phyloP scores from a whole-genome alignment of 441 rosid species.

The Gossypium laxum region DNA sequence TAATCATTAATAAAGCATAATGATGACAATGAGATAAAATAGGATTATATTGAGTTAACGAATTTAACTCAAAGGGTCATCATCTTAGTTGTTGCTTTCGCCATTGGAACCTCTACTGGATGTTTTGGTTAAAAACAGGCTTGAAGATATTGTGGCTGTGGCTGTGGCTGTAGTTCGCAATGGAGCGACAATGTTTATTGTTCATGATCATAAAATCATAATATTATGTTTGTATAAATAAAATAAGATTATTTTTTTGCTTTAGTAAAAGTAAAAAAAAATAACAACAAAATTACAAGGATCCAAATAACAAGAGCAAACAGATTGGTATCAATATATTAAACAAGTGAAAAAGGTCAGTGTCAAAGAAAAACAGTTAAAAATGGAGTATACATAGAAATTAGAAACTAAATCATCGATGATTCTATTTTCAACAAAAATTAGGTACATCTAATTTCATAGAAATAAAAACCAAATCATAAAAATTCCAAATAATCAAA shows the following conservation, averaged over 20 bases:
- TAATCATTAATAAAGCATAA: too few species aligned
- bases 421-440: background rate
- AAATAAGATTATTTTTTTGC: background rate
- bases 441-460: background rate
- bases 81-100: too few species aligned
- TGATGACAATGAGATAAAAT: too few species aligned
- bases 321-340: background rate
- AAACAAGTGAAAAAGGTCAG: background rate
- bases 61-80: too few species aligned
- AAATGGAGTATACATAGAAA: background rate
- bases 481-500: background rate
- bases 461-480: background rate
- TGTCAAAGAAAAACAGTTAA: background rate
- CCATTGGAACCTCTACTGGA: too few species aligned
- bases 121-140: too few species aligned
- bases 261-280: background rate
- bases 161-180: background rate
- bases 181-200: background rate
- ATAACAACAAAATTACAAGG: background rate
- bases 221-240: background rate
- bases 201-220: background rate
- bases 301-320: background rate
- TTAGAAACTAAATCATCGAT: background rate
- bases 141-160: too few species aligned
- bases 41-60: too few species aligned